Conservation (phyloP, 176 grass and related monocot genomes). For the Triticum dicoccoides region DNA sequence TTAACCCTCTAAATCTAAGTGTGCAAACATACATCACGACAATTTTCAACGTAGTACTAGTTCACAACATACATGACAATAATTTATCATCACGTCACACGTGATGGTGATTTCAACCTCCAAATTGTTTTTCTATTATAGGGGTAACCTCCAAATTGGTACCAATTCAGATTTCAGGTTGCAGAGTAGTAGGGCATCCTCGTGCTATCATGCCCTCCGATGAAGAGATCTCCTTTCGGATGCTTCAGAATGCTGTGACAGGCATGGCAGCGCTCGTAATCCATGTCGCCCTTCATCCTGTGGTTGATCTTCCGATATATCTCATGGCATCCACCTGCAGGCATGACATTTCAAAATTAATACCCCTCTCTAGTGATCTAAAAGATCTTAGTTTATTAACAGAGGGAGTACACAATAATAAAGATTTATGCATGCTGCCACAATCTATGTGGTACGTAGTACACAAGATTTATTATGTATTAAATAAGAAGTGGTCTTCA, state of each 20-base stretch:
- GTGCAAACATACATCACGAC: too few relatives aligned
- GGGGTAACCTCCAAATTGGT: not conserved
- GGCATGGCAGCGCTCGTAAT: not conserved
- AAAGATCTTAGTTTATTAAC: too few relatives aligned
- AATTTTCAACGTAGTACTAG: too few relatives aligned
- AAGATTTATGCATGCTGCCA: too few relatives aligned
- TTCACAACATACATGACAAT: too few relatives aligned
- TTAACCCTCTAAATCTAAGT: too few relatives aligned
- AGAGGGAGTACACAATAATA: too few relatives aligned
- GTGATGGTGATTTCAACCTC: too few relatives aligned
- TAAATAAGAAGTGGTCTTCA: too few relatives aligned
- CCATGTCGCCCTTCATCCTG: not conserved
- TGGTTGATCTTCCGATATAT: not conserved
- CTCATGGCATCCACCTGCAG: not conserved
- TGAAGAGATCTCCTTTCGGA: not conserved
- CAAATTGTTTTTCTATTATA: too few relatives aligned
- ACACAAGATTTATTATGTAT: too few relatives aligned
- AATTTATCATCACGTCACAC: not conserved
- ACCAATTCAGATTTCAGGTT: not conserved
- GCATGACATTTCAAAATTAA: not conserved
- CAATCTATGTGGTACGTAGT: too few relatives aligned
- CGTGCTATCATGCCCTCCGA: not conserved
- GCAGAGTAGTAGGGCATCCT: not conserved
- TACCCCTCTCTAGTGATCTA: not conserved
- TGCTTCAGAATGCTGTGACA: not conserved